Conservation (phyloP, 768 basidiomycete genomes). For the Glaciozyma martinii region DNA sequence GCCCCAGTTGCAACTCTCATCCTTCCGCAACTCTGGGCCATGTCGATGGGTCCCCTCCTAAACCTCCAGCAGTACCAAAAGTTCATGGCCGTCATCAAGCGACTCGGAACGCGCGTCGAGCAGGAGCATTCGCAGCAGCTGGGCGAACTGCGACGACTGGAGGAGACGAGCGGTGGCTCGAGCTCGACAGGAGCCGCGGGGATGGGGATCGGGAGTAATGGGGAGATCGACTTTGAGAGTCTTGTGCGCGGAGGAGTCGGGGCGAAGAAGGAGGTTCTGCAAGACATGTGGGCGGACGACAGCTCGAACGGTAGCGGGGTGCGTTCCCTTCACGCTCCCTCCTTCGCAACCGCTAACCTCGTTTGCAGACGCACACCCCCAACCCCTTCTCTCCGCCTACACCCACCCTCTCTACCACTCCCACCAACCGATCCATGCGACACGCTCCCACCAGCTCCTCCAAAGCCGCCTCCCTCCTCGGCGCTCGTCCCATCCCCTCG, state of each 20-base stretch:
- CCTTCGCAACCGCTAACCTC: background rate
- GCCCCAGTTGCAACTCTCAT: conserved; percentile 78
- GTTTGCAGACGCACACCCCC: background rate
- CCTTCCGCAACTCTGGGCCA: conserved; percentile 85
- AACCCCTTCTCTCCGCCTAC: background rate
- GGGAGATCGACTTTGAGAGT: conserved; percentile 72
- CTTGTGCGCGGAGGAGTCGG: conserved; percentile 49
- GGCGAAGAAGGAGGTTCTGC: conserved; percentile 9
- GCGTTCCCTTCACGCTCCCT: no score
- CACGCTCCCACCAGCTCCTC: conserved; percentile 1
- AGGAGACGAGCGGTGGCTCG: conserved; percentile 45
- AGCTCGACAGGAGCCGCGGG: conserved; percentile 41
- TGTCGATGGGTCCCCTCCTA: conserved; percentile 66
- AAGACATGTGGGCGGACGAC: conserved; percentile 25
- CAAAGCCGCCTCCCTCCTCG: background rate
- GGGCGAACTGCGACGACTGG: conserved; percentile 80
- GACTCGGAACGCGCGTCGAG: conserved; percentile 68
- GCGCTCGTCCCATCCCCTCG: conserved; percentile 16
- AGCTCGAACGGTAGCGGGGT: no score
- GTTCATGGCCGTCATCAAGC: conserved; percentile 62
- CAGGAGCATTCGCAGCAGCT: conserved; percentile 86
- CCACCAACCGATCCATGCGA: background rate
- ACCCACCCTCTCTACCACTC: background rate
- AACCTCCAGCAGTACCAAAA: conserved; percentile 61
- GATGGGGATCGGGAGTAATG: conserved; percentile 36